Evolutionary conservation across 495 filamentous ascomycete genomes (phyloP).

Genomic region (Xylaria acuta): DNA sequence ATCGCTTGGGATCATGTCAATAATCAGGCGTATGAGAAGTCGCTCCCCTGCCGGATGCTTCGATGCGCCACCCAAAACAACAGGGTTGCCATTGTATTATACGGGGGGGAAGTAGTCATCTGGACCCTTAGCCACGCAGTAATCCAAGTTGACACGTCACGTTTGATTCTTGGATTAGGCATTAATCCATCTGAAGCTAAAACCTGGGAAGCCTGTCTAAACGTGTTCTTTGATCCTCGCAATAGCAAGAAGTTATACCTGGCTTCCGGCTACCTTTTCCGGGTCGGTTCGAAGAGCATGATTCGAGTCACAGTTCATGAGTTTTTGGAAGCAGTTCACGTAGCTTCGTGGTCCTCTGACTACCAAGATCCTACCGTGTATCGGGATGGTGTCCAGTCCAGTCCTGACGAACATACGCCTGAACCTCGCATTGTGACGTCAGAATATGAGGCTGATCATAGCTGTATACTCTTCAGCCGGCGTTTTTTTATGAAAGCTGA

Average conservation of each 20-base stretch:
- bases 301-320: slow-evolving; percentile 15
- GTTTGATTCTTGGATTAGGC: neutral
- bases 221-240: slow-evolving; percentile 31
- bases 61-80: slow-evolving; percentile 24
- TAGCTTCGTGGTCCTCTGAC: slow-evolving; percentile 2
- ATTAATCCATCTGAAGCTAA: slow-evolving; percentile 16
- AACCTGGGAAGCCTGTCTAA: slow-evolving; percentile 22
- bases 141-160: slow-evolving; percentile 27
- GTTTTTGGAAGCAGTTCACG: neutral
- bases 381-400: too few species aligned
- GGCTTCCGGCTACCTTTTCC: slow-evolving; percentile 24
- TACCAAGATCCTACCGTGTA: neutral
- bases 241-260: slow-evolving; percentile 31
- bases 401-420: too few species aligned
- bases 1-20: slow-evolving; percentile 36
- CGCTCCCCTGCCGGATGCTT: slow-evolving; percentile 23
- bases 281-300: neutral
- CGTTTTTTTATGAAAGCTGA: too few species aligned
- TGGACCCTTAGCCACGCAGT: slow-evolving; percentile 23
- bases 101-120: slow-evolving; percentile 31
- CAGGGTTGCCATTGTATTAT: slow-evolving; percentile 33
- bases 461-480: neutral
- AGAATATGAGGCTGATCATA: slow-evolving; percentile 2
- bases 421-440: neutral
- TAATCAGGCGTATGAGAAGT: slow-evolving; percentile 31